These are phyloP conservation scores for Peterozyma toletana DNA, from an alignment of 805 yeast species.

Conservation along the genomic window DNA sequence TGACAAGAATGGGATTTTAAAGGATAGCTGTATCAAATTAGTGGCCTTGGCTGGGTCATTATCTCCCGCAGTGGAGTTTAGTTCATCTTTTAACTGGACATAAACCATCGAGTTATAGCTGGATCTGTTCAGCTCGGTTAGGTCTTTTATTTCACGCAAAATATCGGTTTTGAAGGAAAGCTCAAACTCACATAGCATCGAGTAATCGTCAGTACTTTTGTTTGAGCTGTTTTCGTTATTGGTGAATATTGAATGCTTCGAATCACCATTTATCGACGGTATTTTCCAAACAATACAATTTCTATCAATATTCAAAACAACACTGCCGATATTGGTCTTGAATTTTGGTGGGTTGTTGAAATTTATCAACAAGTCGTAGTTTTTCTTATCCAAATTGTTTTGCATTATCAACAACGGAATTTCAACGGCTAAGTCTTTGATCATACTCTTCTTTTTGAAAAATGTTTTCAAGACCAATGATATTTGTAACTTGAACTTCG, in stretches of 20 bases:
- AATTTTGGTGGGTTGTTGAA: conserved; percentile 50
- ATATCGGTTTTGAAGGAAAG: conserved; percentile 14
- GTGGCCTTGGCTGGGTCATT: not conserved
- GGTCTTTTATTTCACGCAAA: conserved; percentile 10
- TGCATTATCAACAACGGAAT: conserved; percentile 44
- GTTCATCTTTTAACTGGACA: conserved; percentile 20
- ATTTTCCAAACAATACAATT: conserved; percentile 70
- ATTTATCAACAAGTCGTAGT: conserved; percentile 23
- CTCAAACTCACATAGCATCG: conserved; percentile 27
- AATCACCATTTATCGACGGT: conserved; percentile 52
- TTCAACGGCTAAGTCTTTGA: conserved; percentile 48
- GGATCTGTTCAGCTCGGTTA: conserved; percentile 19
- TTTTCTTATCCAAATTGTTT: not conserved
- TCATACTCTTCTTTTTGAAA: conserved; percentile 56
- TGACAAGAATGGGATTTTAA: conserved; percentile 58
- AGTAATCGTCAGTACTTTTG: conserved; percentile 1
- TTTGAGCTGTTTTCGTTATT: conserved; percentile 14
- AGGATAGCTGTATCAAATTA: conserved; percentile 38
- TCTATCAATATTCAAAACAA: conserved; percentile 62
- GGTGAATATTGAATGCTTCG: conserved; percentile 9
- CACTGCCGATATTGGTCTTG: conserved; percentile 67
- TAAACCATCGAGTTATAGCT: conserved; percentile 25
- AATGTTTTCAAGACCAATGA: conserved; percentile 49
- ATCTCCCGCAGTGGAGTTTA: conserved; percentile 29
- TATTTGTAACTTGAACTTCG: conserved; percentile 40